A percentile compares a stretch with the other conserved stretches of the same genome.
Evolutionary conservation across 2,329 filamentous ascomycete genomes (phyloP).

Genomic region (Didymellaceae sp.): DNA sequence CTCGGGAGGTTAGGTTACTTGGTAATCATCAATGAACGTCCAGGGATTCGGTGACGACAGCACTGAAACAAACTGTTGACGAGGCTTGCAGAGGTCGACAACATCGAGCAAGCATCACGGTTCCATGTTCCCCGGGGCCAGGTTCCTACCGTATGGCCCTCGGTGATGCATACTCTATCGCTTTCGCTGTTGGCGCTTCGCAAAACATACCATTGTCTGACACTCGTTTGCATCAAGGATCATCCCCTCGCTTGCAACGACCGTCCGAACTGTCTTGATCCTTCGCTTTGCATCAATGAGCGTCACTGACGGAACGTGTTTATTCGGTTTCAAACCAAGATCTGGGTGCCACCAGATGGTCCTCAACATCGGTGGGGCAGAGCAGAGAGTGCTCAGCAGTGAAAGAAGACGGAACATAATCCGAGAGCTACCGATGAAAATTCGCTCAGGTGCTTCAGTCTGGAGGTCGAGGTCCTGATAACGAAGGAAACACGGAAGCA

Average conservation of each 20-base stretch:
- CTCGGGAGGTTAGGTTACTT: constrained; percentile 18
- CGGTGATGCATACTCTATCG: constrained; percentile 7
- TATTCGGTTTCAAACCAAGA: not conserved
- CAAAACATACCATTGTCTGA: constrained; percentile 19
- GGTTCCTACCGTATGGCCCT: not conserved
- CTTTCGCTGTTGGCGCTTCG: constrained; percentile 11
- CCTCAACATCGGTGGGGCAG: no score
- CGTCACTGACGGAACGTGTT: not conserved
- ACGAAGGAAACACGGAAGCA: no score
- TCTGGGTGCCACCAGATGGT: no score
- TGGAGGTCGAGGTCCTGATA: no score
- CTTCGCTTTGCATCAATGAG: constrained; percentile 2
- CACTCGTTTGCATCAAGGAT: constrained; percentile 10
- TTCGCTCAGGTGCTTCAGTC: no score
- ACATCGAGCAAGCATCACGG: constrained; percentile 4
- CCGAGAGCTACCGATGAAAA: no score
- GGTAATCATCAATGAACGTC: constrained; percentile 8
- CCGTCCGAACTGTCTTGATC: constrained; percentile 3
- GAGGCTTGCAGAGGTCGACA: constrained; percentile 16
- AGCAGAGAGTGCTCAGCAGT: not conserved
- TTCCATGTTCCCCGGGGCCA: not conserved
- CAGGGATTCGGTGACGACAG: not conserved
- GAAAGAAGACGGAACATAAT: not conserved
- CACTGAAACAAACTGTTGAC: constrained; percentile 10
- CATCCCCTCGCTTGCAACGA: constrained; percentile 9